Conservation (phyloP, 495 filamentous ascomycete genomes). For the Trichodelitschia bisporula region DNA sequence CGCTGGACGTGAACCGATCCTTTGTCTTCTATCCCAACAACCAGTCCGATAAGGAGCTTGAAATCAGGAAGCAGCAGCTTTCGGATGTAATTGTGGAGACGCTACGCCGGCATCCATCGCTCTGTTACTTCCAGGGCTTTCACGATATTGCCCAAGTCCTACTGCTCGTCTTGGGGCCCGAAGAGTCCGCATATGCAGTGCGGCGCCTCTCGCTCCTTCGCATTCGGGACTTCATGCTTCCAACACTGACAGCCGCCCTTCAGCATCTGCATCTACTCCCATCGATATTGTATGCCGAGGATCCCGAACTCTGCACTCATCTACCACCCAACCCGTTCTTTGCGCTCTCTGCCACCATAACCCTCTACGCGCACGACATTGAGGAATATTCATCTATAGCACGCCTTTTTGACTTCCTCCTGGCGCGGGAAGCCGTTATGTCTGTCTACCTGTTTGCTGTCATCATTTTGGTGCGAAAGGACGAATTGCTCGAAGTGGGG, state of each 20-base stretch:
- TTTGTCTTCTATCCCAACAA: conserved; percentile 83
- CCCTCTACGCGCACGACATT: conserved; percentile 89
- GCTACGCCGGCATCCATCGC: conserved; percentile 56
- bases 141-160: conserved; percentile 98
- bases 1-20: conserved; percentile 79
- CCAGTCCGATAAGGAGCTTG: conserved; percentile 30
- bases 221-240: conserved; percentile 95
- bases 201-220: conserved; percentile 62
- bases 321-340: conserved; percentile 76
- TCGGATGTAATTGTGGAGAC: conserved; percentile 51
- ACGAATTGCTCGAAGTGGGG: conserved; percentile 60
- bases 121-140: conserved; percentile 95
- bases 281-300: conserved; percentile 42
- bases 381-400: conserved; percentile 70
- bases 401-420: conserved; percentile 70
- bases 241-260: conserved; percentile 55
- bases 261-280: conserved; percentile 68
- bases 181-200: conserved; percentile 29
- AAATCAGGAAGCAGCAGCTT: conserved; percentile 40
- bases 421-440: conserved; percentile 66
- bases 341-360: conserved; percentile 70
- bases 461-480: conserved; percentile 54
- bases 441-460: conserved; percentile 72
- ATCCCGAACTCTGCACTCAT: conserved; percentile 42
- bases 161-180: conserved; percentile 50